Evolutionary conservation across 108 stramenopile genomes (phyloP), one percentile per base, ranked within the genome.

Genomic region (Skeletonema grethae): DNA sequence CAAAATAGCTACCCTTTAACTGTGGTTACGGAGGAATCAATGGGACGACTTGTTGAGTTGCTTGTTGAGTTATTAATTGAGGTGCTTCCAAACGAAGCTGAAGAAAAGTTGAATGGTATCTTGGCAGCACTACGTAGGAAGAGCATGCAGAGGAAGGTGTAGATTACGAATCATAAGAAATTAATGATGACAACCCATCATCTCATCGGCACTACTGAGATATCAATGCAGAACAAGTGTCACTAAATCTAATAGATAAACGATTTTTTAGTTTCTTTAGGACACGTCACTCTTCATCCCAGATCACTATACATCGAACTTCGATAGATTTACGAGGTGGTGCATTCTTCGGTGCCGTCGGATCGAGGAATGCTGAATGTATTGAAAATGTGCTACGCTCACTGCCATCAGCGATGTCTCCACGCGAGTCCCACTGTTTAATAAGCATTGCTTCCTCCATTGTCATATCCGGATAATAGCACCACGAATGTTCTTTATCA

Each of bases 381-480:
- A 82, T 67, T 0, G 84, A 35, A 46, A 78, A 77, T 29, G 80
- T 73, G 10, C 12, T 22, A 8, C 30, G n/a, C 29, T 30, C 77
- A 57, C 63, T 38, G 3, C 62, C 72, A 24, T 80, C 79, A 10
- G 81, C 83, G 67, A 75, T 70, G 5, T 67, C 81, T 39, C 83
- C 86, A 41, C 22, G 20, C 2, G 73, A 75, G 70, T 84, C 83
- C 85, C 82, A 84, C 41, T 83, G 82, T 57, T 86, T 75, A 16
- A 85, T 32, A 0, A 86, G 20, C 57, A 85, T 34, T n/a, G 77
- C 84, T 67, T 86, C 85, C 50, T 80, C 70, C 11, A 71, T 75
- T 29, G 61, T 71, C 84, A 89, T 86, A 16, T 86, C 61, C 10
- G 84, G 84, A 65, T 75, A 89, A 50, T 80, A 89, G 41, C 39